Percentiles rank a stretch among this genome's conserved stretches.
These are phyloP conservation scores for Vigna nakashimae DNA, from an alignment of 306 rosid genomes.

Conservation along the genomic window DNA sequence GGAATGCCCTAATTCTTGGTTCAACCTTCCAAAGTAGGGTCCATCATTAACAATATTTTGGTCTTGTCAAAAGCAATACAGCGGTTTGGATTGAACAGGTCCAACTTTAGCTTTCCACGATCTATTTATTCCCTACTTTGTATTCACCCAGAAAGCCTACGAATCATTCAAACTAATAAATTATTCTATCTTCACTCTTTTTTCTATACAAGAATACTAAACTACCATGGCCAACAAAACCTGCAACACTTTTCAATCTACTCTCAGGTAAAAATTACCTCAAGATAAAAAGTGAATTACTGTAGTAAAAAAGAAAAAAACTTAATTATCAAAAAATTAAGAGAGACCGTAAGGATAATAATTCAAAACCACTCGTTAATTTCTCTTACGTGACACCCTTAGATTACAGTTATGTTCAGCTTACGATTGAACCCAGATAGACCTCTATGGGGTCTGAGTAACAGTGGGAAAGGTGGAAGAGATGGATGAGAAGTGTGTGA, in stretches of 20 bases:
- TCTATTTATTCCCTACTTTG: conserved; percentile 3
- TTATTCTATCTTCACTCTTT: neutral
- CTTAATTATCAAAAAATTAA: too few relatives aligned
- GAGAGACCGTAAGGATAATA: too few relatives aligned
- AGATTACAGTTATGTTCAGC: neutral
- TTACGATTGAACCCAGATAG: neutral
- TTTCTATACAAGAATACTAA: conserved; percentile 17
- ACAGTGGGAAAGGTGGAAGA: neutral
- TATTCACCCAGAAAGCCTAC: neutral
- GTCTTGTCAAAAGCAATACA: neutral
- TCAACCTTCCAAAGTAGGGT: conserved; percentile 2
- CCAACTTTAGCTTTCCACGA: neutral
- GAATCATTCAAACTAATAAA: conserved; percentile 37
- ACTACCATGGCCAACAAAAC: conserved; percentile 11
- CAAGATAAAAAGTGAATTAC: conserved; percentile 4
- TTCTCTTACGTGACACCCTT: too few relatives aligned
- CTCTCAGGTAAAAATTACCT: neutral
- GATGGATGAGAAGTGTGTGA: neutral
- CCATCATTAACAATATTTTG: neutral
- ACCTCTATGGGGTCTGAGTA: neutral
- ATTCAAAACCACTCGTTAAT: neutral
- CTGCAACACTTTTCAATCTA: neutral
- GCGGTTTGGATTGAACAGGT: conserved; percentile 42
- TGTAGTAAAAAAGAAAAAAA: too few relatives aligned
- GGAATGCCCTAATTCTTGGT: neutral